Base-by-base conservation (phyloP, 129 eudicot species). In the Artemisia annua region DNA sequence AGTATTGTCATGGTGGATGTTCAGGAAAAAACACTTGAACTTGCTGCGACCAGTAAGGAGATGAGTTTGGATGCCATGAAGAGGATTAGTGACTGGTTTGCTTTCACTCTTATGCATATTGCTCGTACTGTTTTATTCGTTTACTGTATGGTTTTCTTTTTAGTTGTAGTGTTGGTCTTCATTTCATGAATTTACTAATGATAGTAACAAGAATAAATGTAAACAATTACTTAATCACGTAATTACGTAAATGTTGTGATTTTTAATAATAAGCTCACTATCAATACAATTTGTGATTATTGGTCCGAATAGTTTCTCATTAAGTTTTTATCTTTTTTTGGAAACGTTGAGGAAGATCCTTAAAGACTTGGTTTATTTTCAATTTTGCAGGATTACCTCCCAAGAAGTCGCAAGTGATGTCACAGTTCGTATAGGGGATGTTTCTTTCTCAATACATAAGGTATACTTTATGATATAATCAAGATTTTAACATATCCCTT, bases 11-110 rank as follows among this genome's bases (percentile, higher is more conserved):
- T 79, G 86, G 78, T 71, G 72, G 98, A 88, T 71, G 78, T 78
- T 81, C 79, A 82, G 70, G 78, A 83, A 54, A 62, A 76, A 16
- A 12, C 75, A 50, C 54, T 69, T 74, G 63, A 80, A 77, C 82
- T 86, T 83, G 63, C 76, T 71, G 46, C 79, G 57, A 79, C 83
- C 75, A 83, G 80, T 63, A 86, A 94, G 63, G 96, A 86, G 48
- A 82, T 77, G 59, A 83, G 75, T 63, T 83, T 91, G 18, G 80
- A 89, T 83, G 86, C 89, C 82, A 95, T 95, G 96, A 85, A 85
- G 88, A 79, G 96, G 53, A 95, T 91, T 28, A 82, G 85, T 73
- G 97, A 95, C 59, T 95, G 99, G 97, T 95, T 77, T 78, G 80
- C 74, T 77, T 79, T 78, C 53, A 13, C 6, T 51, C 58, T 19